Conservation (phyloP, 2,329 filamentous ascomycete genomes). For the Diaporthe aspalathi region DNA sequence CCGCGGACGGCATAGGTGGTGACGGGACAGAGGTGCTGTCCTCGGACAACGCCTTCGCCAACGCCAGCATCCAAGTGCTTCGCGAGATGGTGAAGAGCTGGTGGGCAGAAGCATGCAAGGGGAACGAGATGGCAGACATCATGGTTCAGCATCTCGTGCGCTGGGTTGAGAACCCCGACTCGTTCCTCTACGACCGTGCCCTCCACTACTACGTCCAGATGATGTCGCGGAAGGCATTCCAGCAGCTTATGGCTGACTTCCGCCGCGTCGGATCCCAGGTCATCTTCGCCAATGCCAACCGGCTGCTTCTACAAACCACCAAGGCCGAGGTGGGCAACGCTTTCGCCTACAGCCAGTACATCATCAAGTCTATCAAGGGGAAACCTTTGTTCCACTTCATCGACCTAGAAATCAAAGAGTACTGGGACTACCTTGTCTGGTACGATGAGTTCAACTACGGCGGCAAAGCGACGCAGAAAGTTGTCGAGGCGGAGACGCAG, state of each 20-base stretch:
- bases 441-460: constrained; percentile 99
- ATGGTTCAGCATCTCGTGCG: constrained; percentile 97
- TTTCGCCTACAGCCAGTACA: constrained; percentile 96
- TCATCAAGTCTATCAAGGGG: constrained; percentile 94
- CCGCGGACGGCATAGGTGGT: constrained; percentile 68
- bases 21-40: constrained; percentile 78
- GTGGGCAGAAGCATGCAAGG: constrained; percentile 94
- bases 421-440: constrained; percentile 99
- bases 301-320: constrained; percentile 91
- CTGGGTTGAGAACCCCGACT: constrained; percentile 94
- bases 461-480: constrained; percentile 88
- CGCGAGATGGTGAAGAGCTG: constrained; percentile 98
- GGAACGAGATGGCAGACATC: constrained; percentile 94
- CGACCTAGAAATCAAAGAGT: constrained; percentile 96
- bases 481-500: constrained; percentile 79
- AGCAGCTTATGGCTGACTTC: constrained; percentile 97
- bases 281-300: constrained; percentile 91
- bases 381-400: constrained; percentile 98
- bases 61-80: constrained; percentile 87
- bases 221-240: constrained; percentile 97
- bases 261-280: constrained; percentile 93
- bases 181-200: constrained; percentile 93
- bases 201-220: constrained; percentile 98
- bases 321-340: constrained; percentile 98
- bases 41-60: constrained; percentile 92